Percentiles rank a stretch among this genome's conserved stretches.
These are phyloP conservation scores for Poterioochromonas sp. DNA, from an alignment of 352 stramenopile species.

Conservation along the genomic window DNA sequence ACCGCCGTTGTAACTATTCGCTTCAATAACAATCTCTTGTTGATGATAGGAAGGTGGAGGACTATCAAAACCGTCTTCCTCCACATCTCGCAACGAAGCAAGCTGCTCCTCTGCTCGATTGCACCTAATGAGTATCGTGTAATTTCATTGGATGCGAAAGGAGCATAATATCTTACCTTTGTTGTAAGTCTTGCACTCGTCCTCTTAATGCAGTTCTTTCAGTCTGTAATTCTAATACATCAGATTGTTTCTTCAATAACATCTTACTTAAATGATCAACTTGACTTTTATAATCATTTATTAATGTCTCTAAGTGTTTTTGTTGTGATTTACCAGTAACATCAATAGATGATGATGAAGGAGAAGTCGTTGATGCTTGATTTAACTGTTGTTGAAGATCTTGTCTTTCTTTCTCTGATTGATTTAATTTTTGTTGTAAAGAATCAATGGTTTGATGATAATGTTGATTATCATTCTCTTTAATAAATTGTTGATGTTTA, in stretches of 20 bases:
- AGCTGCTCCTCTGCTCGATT: background rate
- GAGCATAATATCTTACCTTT: too few species aligned
- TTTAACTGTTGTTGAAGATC: background rate
- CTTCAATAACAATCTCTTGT: too few species aligned
- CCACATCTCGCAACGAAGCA: background rate
- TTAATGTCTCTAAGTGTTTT: background rate
- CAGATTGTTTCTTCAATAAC: constrained; percentile 7
- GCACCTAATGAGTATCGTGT: too few species aligned
- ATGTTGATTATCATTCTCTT: background rate
- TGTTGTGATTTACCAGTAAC: background rate
- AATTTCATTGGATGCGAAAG: background rate
- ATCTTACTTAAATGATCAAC: background rate
- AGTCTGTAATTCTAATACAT: background rate
- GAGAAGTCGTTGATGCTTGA: background rate
- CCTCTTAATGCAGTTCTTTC: constrained; percentile 9
- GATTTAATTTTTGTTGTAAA: background rate
- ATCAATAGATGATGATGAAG: background rate
- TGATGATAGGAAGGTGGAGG: too few species aligned
- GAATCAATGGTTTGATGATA: background rate
- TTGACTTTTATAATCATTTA: background rate
- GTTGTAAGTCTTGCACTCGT: background rate
- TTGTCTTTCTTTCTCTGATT: background rate
- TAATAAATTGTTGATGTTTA: background rate
- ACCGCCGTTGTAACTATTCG: background rate
- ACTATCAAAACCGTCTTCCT: background rate